phyloP scores from a whole-genome alignment of 2,329 filamentous ascomycete species.

The Hypoxylon sp. region DNA sequence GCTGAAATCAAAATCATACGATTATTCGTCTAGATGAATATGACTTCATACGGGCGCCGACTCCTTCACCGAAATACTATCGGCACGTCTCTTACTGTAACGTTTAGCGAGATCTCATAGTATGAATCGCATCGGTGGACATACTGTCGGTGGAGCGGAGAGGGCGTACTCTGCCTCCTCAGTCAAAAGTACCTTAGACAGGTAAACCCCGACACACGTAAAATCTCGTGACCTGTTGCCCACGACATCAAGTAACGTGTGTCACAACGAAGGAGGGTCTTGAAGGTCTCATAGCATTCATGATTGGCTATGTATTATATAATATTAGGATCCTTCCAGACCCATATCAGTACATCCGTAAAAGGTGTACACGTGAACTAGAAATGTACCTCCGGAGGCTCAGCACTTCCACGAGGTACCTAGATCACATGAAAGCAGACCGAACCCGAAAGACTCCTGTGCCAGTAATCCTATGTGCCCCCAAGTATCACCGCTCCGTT shows the following conservation, averaged over 20 bases:
- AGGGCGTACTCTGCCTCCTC: no score
- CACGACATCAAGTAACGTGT: no score
- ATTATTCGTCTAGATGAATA: not conserved
- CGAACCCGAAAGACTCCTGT: not conserved
- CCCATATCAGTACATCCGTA: conserved; percentile 9
- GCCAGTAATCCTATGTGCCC: not conserved
- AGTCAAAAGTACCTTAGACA: no score
- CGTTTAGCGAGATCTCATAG: not conserved
- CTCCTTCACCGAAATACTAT: not conserved
- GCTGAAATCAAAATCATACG: not conserved
- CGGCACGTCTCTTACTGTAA: not conserved
- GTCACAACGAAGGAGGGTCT: not conserved
- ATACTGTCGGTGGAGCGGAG: no score
- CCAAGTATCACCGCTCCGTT: conserved; percentile 5
- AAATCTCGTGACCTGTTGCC: no score
- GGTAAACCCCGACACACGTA: no score
- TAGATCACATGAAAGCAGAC: not conserved
- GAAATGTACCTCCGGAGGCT: conserved; percentile 17
- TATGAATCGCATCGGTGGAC: no score
- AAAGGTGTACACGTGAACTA: conserved; percentile 25
- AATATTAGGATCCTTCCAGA: conserved; percentile 6
- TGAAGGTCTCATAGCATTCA: not conserved
- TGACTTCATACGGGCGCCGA: not conserved
- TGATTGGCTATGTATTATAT: conserved; percentile 24
- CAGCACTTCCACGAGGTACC: not conserved